Base-by-base conservation (phyloP, 345 rosid species). In the Hibiscus mutabilis region DNA sequence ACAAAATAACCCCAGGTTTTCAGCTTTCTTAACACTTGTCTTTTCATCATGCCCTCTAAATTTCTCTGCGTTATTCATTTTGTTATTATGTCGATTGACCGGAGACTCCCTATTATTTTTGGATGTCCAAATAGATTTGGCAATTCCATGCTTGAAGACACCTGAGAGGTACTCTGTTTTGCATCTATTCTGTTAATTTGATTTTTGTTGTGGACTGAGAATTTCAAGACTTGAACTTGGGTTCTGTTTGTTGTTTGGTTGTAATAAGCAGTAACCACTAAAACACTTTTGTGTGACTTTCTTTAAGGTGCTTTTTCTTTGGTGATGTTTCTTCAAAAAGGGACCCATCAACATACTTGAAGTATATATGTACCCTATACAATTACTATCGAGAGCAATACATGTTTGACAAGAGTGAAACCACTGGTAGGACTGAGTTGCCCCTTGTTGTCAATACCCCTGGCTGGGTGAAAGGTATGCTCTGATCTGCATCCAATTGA, bases 381-480 rank as follows among this genome's bases (percentile, higher is more conserved):
- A 91, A 89, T 60, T 89, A 86, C 86, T 90, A 85, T 70, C 83
- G 63, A 57, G 76, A 85, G 37, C 72, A 87, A 77, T 82, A 82
- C 76, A 76, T 53, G 76, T 65, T 61, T 73, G 67, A 73, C 60
- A 19, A 69, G 62, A 74, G 69, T 70, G 81, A 81, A 75, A 79
- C 60, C 67, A 76, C 79, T 78, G 76, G 73, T 69, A 68, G 71
- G 78, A 72, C 66, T 46, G 89, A 75, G 55, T 67, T 90, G 79
- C 99, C 99, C 13, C 90, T 92, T 65, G 84, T 95, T 74, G 85
- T 95, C 69, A 92, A 92, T 63, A 92, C 99, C 31, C 89, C 94
- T 37, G 99, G 99, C 72, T 95, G 99, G 99, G 97, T 95, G 70
- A 95, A 95, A 90, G 99, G 99, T 87, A 29, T 37, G 74, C 37